Percentiles rank a stretch among this genome's conserved stretches.
phyloP scores from a whole-genome alignment of 2,329 filamentous ascomycete genomes.

The Talaromyces sp. region DNA sequence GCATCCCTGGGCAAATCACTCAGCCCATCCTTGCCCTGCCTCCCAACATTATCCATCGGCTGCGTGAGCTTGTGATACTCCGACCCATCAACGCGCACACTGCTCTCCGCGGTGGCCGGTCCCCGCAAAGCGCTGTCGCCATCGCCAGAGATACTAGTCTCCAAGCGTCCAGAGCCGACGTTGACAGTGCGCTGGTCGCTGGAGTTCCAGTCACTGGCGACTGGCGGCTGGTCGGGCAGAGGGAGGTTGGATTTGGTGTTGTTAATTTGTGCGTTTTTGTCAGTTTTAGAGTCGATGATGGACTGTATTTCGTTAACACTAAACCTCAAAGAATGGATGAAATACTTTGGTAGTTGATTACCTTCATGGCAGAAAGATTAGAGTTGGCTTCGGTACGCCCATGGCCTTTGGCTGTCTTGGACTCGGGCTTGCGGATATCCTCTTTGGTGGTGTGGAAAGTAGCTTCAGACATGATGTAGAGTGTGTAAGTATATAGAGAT shows the following conservation, averaged over 20 bases:
- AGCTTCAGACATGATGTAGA: slow-evolving; percentile 27
- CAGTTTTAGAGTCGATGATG: slow-evolving; percentile 34
- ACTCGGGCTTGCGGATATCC: slow-evolving; percentile 45
- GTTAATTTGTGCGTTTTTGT: slow-evolving; percentile 62
- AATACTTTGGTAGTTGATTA: slow-evolving; percentile 16
- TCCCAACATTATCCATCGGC: slow-evolving; percentile 48
- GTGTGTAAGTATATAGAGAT: background rate
- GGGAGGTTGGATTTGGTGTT: slow-evolving; percentile 68
- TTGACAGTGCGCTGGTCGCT: slow-evolving; percentile 64
- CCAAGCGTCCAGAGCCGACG: slow-evolving; percentile 58
- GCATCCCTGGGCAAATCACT: slow-evolving; percentile 57
- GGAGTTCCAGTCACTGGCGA: slow-evolving; percentile 74
- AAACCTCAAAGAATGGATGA: background rate
- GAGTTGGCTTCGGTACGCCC: slow-evolving; percentile 39
- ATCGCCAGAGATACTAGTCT: slow-evolving; percentile 49
- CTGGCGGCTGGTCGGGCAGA: slow-evolving; percentile 71
- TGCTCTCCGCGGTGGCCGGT: slow-evolving; percentile 55
- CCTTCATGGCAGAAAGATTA: slow-evolving; percentile 44
- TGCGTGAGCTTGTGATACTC: slow-evolving; percentile 51
- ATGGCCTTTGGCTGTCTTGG: slow-evolving; percentile 34
- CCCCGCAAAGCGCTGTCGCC: slow-evolving; percentile 50
- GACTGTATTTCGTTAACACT: slow-evolving; percentile 23
- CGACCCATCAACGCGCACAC: slow-evolving; percentile 44
- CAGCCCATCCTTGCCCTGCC: slow-evolving; percentile 57
- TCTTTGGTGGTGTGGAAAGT: slow-evolving; percentile 47